Base-by-base conservation (phyloP, 1,139 yeast species). In the Blastobotrys serpentis region DNA sequence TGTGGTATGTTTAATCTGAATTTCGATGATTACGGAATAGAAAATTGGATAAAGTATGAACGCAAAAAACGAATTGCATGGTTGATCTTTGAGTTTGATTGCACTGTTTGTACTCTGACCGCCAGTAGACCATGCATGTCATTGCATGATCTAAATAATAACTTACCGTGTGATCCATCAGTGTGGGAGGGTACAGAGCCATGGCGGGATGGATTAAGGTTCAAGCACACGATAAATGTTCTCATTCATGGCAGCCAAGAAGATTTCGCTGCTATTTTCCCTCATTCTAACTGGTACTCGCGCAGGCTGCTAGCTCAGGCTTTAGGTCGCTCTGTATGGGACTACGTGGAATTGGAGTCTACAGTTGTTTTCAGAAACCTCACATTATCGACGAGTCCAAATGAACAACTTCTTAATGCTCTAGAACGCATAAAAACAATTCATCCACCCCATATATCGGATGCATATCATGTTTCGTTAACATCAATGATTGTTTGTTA, bases 41-140 rank as follows among this genome's bases (percentile, higher is more conserved):
- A 36, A 18, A 47, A 44, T 44, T 45, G 58, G 58, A 25, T 48
- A 22, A 39, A 41, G 18, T 46, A 48, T 36, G 44, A 43, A 34
- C 36, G 50, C 29, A 22, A 44, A 39, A 52, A 49, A 16, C 52
- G 58, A 21, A 30, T 54, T 4, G 52, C 56, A 8, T 55, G 58
- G 58, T 44, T 52, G 8, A 43, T 55, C 17, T 55, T 55, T 38
- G 58, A 55, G 47, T 52, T 48, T 25, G 58, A 55, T 42, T 52
- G 56, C 30, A 39, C 54, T 7, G 48, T 55, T n/a, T 54, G 56
- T 19, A 49, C 55, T 2, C 38, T 52, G 18, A 49, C 58, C 4
- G 42, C 53, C 17, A 47, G 52, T 26, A 46, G 58, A n/a, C 52
- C 54, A 6, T 52, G 52, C 39, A 46, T 55, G 43, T 47, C 55